Conservation (phyloP, 139 green algal genomes). For the Zygnema cylindricum region DNA sequence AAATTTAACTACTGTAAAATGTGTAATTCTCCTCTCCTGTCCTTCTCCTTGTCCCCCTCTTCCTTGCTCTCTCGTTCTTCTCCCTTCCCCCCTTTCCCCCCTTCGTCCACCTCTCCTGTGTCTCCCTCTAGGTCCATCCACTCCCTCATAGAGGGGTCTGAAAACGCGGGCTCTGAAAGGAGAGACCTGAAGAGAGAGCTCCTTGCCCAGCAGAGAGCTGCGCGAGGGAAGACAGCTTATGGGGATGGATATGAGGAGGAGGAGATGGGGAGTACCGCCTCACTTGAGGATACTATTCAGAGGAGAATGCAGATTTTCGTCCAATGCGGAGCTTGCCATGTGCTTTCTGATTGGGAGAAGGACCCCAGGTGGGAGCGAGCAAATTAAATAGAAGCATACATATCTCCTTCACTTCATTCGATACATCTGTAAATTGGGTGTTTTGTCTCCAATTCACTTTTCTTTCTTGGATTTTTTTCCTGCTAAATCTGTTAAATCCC, state of each 20-base stretch:
- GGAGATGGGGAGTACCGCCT: background rate
- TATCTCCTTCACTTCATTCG: too few species aligned
- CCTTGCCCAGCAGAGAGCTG: slow-evolving; percentile 23
- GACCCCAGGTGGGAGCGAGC: background rate
- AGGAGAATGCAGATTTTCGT: slow-evolving; percentile 35
- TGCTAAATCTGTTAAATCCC: too few species aligned
- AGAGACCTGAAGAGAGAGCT: slow-evolving; percentile 13
- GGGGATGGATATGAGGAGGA: slow-evolving; percentile 29
- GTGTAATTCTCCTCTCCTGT: too few species aligned
- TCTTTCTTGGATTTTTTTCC: too few species aligned
- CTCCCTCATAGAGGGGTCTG: slow-evolving; percentile 3
- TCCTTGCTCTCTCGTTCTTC: too few species aligned
- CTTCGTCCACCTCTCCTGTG: too few species aligned
- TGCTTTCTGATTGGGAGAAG: slow-evolving; percentile 25
- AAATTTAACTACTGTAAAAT: too few species aligned
- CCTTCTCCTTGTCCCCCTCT: too few species aligned
- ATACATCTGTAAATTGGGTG: too few species aligned
- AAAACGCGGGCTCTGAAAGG: slow-evolving; percentile 6
- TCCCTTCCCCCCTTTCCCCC: too few species aligned
- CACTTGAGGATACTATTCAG: background rate
- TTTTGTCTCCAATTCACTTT: too few species aligned
- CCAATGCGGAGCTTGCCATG: slow-evolving; percentile 3
- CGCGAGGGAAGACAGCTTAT: background rate
- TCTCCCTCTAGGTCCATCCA: slow-evolving; percentile 23
- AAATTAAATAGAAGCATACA: too few species aligned